These are phyloP conservation scores for Pythium dissotocum DNA, from an alignment of 352 stramenopile genomes.

Conservation along the genomic window DNA sequence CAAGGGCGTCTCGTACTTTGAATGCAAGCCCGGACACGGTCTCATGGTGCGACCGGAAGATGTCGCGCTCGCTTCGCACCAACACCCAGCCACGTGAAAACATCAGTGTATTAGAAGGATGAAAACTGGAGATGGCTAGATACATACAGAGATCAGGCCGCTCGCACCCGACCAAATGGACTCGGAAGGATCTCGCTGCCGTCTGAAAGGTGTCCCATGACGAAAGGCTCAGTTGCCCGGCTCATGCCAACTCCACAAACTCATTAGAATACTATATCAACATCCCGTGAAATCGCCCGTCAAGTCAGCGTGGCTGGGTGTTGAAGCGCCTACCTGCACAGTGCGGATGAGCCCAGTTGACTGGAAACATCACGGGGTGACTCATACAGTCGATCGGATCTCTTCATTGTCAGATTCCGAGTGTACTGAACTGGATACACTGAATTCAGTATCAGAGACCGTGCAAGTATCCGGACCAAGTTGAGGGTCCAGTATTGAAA, in stretches of 20 bases:
- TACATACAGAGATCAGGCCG: constrained; percentile 3
- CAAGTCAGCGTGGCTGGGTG: not conserved
- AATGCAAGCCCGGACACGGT: constrained; percentile 48
- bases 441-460: not conserved
- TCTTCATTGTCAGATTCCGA: not conserved
- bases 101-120: not conserved
- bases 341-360: not conserved
- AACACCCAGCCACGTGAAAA: not conserved
- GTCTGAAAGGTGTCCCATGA: not conserved
- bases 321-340: not conserved
- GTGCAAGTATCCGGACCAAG: not conserved
- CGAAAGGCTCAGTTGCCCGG: not conserved
- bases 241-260: not conserved
- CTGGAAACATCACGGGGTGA: constrained; percentile 1
- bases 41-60: constrained; percentile 61
- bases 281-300: not conserved
- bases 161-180: not conserved
- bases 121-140: not conserved
- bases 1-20: constrained; percentile 71
- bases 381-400: not conserved
- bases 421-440: not conserved
- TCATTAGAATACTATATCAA: not conserved
- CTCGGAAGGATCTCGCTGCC: not conserved
- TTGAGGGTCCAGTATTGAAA: constrained; percentile 1
- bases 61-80: constrained; percentile 1